Evolutionary conservation across 2,329 filamentous ascomycete species (phyloP).

Genomic region (Neodidymelliopsis sp.): DNA sequence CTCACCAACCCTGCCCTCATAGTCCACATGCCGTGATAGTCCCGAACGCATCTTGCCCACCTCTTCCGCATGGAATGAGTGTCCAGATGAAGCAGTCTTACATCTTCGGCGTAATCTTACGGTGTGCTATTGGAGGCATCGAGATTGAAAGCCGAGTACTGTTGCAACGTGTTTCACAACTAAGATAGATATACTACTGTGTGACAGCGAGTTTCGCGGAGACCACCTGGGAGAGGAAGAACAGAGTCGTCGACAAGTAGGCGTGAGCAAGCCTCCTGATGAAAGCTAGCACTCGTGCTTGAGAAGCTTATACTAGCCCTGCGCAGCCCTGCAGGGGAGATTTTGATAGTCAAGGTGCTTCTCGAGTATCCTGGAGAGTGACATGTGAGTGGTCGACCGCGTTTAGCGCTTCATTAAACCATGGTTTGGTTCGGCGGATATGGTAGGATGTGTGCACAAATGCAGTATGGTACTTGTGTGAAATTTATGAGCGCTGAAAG

Average conservation of each 20-base stretch:
- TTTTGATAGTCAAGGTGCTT: constrained; percentile 1
- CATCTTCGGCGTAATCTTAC: neutral
- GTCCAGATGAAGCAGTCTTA: neutral
- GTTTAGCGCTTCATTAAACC: constrained; percentile 1
- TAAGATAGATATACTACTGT: neutral
- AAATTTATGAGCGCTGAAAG: no score
- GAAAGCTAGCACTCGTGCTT: constrained; percentile 2
- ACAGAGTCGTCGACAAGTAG: neutral
- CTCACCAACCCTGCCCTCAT: neutral
- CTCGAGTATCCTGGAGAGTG: constrained; percentile 6
- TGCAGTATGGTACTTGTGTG: neutral
- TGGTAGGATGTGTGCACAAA: neutral
- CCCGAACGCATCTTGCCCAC: no score
- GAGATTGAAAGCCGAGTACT: neutral
- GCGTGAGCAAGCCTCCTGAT: constrained; percentile 12
- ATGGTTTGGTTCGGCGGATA: neutral
- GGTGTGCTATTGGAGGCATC: neutral
- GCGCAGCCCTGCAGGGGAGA: constrained; percentile 12
- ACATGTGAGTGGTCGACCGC: constrained; percentile 8
- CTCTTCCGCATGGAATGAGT: neutral
- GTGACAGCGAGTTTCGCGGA: neutral
- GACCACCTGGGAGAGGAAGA: constrained; percentile 3
- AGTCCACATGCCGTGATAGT: neutral
- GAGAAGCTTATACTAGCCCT: neutral
- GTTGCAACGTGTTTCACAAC: neutral